These are phyloP conservation scores for Auricularia cornea DNA, from an alignment of 768 basidiomycete genomes.

Conservation along the genomic window DNA sequence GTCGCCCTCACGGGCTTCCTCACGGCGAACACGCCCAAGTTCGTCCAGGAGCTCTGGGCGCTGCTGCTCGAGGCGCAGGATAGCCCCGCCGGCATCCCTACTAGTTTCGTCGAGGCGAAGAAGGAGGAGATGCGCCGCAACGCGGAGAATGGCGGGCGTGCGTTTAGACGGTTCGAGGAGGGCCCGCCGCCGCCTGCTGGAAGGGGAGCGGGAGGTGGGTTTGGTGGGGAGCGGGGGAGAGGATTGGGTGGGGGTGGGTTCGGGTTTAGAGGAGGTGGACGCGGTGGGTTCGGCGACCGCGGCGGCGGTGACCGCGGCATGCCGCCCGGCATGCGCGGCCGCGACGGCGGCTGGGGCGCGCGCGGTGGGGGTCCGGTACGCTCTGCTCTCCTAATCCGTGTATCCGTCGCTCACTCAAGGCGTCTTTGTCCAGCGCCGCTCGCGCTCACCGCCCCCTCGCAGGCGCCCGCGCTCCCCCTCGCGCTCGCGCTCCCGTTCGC, in stretches of 20 bases:
- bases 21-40: constrained; percentile 72
- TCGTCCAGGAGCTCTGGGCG: constrained; percentile 86
- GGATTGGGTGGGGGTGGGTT: constrained; percentile 51
- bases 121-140: constrained; percentile 77
- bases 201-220: not conserved
- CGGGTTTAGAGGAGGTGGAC: constrained; percentile 62
- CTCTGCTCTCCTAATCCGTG: not conserved
- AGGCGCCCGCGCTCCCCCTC: constrained; percentile 7
- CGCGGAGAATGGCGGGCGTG: constrained; percentile 9
- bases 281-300: constrained; percentile 26
- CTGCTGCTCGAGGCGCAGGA: constrained; percentile 89
- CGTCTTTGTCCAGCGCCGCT: constrained; percentile 30
- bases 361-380: constrained; percentile 48
- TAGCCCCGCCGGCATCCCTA: constrained; percentile 82
- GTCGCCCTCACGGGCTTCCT: constrained; percentile 91
- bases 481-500: constrained; percentile 9
- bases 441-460: constrained; percentile 22
- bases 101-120: constrained; percentile 84
- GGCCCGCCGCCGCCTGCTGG: not conserved
- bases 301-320: constrained; percentile 34
- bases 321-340: not conserved
- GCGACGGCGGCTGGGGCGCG: constrained; percentile 60
- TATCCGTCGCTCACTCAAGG: too few species aligned
- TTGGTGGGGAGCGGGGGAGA: constrained; percentile 21
- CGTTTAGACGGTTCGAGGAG: not conserved